Evolutionary conservation across 2,329 filamentous ascomycete genomes (phyloP), one percentile per base, ranked within the genome.

Genomic region (Hypoxylon sp.): DNA sequence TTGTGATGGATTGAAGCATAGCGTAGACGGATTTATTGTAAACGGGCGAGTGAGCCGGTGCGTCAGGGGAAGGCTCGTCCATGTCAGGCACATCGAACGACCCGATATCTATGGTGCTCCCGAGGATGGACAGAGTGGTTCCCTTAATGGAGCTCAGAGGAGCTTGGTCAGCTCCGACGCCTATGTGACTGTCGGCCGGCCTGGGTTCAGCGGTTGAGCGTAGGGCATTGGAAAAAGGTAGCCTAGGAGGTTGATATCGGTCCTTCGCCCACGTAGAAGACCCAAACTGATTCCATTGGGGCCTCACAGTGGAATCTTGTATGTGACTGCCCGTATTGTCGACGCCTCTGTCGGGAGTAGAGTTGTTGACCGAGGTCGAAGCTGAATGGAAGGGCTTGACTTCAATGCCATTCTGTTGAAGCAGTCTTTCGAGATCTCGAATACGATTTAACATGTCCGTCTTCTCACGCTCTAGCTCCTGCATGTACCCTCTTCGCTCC

Each of bases 51-150:
- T 78, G 78, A 29, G 74, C 76, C 21, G 78, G 77, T 16, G 77
- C 77, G 19, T 76, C 84, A 71, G 75, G 79, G 65, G 76, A 79
- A 62, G 79, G 87, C 80, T 91, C 89, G 71, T 91, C 87, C 76
- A 88, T 83, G 65, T 93, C 91, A 1, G 84, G 82, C 0, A 86
- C 87, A 48, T 90, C 85, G 73, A 92, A 93, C 46, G 90, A 88
- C 11, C 90, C 88, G 43, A 95, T 86, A 77, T 96, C 91, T 72
- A 96, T 91, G 47, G 91, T 90, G 71, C 91, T 91, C 32, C 92
- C 93, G 43, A 96, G 87, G 56, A 96, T 87, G 0, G 91, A 90
- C n/a, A 96, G 81, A 7, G 87, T 88, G 0, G 91, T 94, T 48
- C 91, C 92, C 72, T 90, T 90, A 74, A 94, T 90, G 6, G 90